Evolutionary conservation across 768 basidiomycete genomes (phyloP).

Genomic region (Leccinum arenicola): DNA sequence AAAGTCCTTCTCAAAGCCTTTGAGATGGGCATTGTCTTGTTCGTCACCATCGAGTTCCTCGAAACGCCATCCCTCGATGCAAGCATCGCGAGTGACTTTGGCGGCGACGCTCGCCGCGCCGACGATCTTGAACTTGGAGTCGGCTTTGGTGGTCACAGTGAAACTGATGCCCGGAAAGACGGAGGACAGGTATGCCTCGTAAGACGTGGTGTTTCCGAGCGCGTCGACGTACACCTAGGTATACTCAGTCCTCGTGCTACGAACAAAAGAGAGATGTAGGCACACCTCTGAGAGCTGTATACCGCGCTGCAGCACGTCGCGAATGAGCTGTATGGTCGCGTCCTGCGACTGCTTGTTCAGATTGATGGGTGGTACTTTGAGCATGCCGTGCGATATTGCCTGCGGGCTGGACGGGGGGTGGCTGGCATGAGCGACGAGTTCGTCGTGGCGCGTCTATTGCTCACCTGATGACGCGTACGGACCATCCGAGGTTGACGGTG

Average conservation of each 20-base stretch:
- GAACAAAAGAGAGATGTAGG: neutral
- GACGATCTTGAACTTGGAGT: slow-evolving; percentile 95
- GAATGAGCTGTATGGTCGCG: slow-evolving; percentile 86
- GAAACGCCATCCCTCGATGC: slow-evolving; percentile 83
- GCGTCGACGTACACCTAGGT: slow-evolving; percentile 92
- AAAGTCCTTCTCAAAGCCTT: slow-evolving; percentile 38
- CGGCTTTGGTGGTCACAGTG: slow-evolving; percentile 90
- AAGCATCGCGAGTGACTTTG: slow-evolving; percentile 92
- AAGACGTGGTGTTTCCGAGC: slow-evolving; percentile 81
- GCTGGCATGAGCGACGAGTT: neutral
- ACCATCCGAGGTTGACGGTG: slow-evolving; percentile 73
- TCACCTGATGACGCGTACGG: slow-evolving; percentile 74
- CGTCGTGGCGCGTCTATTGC: neutral
- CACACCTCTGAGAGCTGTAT: slow-evolving; percentile 76
- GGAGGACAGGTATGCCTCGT: slow-evolving; percentile 77
- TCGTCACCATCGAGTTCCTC: slow-evolving; percentile 49
- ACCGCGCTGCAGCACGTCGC: slow-evolving; percentile 77
- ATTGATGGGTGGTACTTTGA: slow-evolving; percentile 77
- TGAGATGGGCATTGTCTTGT: neutral
- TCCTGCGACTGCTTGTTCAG: slow-evolving; percentile 87
- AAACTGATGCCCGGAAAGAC: slow-evolving; percentile 84
- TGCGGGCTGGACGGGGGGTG: slow-evolving; percentile 61
- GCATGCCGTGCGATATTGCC: slow-evolving; percentile 90
- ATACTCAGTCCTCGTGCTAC: neutral
- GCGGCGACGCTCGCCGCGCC: slow-evolving; percentile 97